phyloP scores from a whole-genome alignment of 225 moss, liverwort and hornwort species.

The Rhytidiadelphus loreus region DNA sequence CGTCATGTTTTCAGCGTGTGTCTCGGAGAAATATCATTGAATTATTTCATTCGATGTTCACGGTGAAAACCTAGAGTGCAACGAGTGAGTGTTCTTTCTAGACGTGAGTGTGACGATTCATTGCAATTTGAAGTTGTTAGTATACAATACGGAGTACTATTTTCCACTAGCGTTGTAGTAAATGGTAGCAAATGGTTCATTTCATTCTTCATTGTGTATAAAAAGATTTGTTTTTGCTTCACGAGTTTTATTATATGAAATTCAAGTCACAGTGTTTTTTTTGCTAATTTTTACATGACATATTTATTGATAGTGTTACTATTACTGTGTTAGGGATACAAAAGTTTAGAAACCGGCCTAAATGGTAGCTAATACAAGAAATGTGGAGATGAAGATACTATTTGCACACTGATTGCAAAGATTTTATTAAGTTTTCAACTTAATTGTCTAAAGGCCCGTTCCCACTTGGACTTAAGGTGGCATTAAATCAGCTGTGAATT shows the following conservation, averaged over 20 bases:
- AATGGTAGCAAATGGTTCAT: neutral
- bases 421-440: neutral
- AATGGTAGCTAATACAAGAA: neutral
- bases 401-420: neutral
- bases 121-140: neutral
- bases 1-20: neutral
- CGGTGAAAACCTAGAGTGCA: fast-evolving
- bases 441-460: too few species aligned
- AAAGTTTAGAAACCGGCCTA: neutral
- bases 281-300: neutral
- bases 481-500: too few species aligned
- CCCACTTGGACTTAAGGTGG: too few species aligned
- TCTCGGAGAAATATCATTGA: fast-evolving
- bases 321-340: neutral
- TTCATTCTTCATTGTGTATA: neutral
- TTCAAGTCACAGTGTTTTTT: neutral
- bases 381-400: neutral
- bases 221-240: neutral
- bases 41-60: neutral
- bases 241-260: neutral
- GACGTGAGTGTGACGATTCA: fast-evolving
- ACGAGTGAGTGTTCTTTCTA: fast-evolving
- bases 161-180: neutral
- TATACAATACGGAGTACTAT: neutral
- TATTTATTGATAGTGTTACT: neutral